Percentiles rank a stretch among this genome's conserved stretches.
phyloP scores from a whole-genome alignment of 164 flowering plant genomes.

The Kalanchoe fedtschenkoi region DNA sequence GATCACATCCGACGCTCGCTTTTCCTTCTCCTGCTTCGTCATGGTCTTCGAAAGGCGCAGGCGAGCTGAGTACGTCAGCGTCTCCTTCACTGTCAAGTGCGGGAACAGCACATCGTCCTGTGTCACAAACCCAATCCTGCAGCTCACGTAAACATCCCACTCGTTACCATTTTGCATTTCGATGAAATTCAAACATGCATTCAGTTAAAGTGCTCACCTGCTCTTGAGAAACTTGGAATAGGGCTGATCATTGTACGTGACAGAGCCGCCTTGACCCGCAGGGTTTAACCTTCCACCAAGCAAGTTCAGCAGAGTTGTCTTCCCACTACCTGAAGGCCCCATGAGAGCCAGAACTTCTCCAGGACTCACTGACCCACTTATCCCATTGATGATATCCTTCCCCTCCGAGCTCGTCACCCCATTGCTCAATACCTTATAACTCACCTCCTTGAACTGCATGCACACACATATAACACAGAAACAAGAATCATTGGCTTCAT shows the following conservation, averaged over 20 bases:
- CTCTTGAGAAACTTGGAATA: slow-evolving; percentile 71
- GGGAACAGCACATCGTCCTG: slow-evolving; percentile 88
- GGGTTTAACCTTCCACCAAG: slow-evolving; percentile 63
- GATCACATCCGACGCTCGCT: slow-evolving; percentile 48
- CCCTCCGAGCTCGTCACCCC: slow-evolving; percentile 44
- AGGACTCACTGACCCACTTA: slow-evolving; percentile 71
- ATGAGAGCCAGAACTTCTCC: slow-evolving; percentile 85
- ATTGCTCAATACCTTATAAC: slow-evolving; percentile 62
- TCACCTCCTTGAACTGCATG: slow-evolving; percentile 62
- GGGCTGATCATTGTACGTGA: slow-evolving; percentile 80
- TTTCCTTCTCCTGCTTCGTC: slow-evolving; percentile 29
- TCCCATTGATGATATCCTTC: slow-evolving; percentile 69
- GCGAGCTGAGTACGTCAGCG: slow-evolving; percentile 58
- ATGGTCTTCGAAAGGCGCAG: slow-evolving; percentile 47
- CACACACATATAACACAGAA: no score
- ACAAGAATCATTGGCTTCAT: no score
- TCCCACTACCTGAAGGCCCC: slow-evolving; percentile 99
- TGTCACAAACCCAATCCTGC: slow-evolving; percentile 63
- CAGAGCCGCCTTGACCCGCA: slow-evolving; percentile 37
- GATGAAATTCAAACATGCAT: no score
- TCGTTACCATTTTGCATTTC: background rate
- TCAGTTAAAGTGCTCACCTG: slow-evolving; percentile 45
- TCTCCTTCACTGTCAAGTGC: slow-evolving; percentile 77
- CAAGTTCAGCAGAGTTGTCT: slow-evolving; percentile 69
- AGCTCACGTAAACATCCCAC: background rate